These are phyloP conservation scores for Rhodamnia argentea DNA, from an alignment of 345 rosid genomes.

Conservation along the genomic window DNA sequence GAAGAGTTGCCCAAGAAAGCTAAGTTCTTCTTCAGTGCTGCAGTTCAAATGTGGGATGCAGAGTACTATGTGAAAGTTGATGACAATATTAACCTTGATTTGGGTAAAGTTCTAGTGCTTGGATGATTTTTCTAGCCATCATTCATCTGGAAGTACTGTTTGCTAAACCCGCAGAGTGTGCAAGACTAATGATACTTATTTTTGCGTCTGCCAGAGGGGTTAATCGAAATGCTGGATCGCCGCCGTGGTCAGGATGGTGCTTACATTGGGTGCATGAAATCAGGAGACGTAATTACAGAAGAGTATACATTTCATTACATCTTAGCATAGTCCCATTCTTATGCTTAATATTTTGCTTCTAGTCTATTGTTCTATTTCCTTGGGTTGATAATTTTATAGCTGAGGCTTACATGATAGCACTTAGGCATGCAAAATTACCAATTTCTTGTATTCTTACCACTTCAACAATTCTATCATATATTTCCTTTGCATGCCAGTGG, in stretches of 20 bases:
- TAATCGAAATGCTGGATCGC: constrained; percentile 58
- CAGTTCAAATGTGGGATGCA: constrained; percentile 91
- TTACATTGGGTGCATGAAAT: constrained; percentile 96
- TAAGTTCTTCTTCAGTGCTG: constrained; percentile 77
- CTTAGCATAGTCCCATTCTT: not conserved
- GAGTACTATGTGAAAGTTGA: constrained; percentile 87
- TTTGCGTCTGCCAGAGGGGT: constrained; percentile 44
- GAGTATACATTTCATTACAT: constrained; percentile 23
- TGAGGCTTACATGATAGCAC: not conserved
- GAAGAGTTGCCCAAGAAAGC: constrained; percentile 89
- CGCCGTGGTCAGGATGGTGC: constrained; percentile 68
- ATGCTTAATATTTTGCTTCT: not conserved
- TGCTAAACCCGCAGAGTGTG: not conserved
- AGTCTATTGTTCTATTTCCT: not conserved
- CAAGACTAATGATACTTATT: constrained; percentile 1
- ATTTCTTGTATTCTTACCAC: not conserved
- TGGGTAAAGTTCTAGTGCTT: constrained; percentile 34
- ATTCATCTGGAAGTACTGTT: not conserved
- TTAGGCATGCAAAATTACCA: not conserved
- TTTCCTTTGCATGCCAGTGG: not conserved
- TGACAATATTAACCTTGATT: constrained; percentile 68
- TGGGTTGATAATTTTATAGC: not conserved
- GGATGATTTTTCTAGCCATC: not conserved
- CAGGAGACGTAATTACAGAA: constrained; percentile 77
- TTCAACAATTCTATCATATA: not conserved